phyloP scores from a whole-genome alignment of 2,329 filamentous ascomycete species.

The Sclerotinia borealis region DNA sequence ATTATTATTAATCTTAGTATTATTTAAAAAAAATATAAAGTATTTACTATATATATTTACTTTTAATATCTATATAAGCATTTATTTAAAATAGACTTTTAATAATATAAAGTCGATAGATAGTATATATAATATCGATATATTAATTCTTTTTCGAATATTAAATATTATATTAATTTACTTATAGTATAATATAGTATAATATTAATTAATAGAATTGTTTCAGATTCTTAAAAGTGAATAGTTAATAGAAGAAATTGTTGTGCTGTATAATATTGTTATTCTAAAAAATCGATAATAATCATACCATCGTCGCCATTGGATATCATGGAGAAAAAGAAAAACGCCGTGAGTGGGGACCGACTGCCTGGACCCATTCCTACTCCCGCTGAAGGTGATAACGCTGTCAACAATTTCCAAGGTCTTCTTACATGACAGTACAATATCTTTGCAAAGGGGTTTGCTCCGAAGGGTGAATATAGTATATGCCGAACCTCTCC shows the following conservation, averaged over 20 bases:
- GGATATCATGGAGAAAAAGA: neutral
- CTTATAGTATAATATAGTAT: too few species aligned
- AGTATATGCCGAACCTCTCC: slow-evolving; percentile 63
- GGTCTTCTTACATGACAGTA: slow-evolving; percentile 45
- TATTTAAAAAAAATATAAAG: too few species aligned
- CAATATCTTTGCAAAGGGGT: slow-evolving; percentile 45
- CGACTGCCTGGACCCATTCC: neutral
- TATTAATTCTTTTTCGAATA: too few species aligned
- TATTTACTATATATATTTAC: too few species aligned
- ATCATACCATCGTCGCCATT: neutral
- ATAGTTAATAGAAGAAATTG: neutral
- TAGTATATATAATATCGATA: too few species aligned
- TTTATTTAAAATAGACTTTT: too few species aligned
- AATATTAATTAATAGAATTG: too few species aligned
- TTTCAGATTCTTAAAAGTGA: neutral
- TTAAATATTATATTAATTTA: too few species aligned
- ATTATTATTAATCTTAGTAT: too few species aligned
- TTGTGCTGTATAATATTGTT: neutral
- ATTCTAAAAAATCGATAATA: neutral
- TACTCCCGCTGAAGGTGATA: neutral
- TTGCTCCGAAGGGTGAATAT: slow-evolving; percentile 37
- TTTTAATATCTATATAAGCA: too few species aligned
- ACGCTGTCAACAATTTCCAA: neutral
- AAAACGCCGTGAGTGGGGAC: neutral
- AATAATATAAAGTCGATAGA: too few species aligned